These are phyloP conservation scores for Acephala macrosclerotiorum DNA, from an alignment of 2,329 filamentous ascomycete species.

Conservation along the genomic window DNA sequence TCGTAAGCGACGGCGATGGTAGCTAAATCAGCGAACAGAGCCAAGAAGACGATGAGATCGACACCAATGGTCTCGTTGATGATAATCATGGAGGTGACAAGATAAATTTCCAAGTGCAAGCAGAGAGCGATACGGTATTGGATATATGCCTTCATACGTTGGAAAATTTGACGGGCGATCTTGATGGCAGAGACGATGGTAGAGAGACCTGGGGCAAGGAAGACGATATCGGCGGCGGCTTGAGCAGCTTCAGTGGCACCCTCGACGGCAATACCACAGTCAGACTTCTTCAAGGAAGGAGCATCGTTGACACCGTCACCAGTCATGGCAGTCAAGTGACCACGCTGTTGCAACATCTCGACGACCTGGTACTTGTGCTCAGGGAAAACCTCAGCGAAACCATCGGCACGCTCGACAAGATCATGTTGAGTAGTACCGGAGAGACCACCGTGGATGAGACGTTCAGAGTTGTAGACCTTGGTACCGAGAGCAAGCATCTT, in stretches of 20 bases:
- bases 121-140: conserved; percentile 95
- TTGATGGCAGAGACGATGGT: conserved; percentile 93
- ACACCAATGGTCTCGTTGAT: conserved; percentile 78
- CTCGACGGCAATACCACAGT: conserved; percentile 94
- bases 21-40: conserved; percentile 80
- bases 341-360: conserved; percentile 92
- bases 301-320: conserved; percentile 96
- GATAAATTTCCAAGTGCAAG: conserved; percentile 85
- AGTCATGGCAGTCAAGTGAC: conserved; percentile 94
- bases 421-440: conserved; percentile 77
- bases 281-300: conserved; percentile 90
- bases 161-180: conserved; percentile 94
- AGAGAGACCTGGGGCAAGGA: conserved; percentile 88
- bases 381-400: conserved; percentile 93
- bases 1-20: conserved; percentile 83
- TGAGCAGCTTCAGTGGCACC: conserved; percentile 90
- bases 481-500: conserved; percentile 82
- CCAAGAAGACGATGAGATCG: conserved; percentile 80
- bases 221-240: conserved; percentile 92
- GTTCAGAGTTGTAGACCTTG: conserved; percentile 83
- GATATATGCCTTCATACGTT: conserved; percentile 96
- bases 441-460: conserved; percentile 78
- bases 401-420: conserved; percentile 86
- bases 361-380: conserved; percentile 97
- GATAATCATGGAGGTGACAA: conserved; percentile 80